Percentiles rank a stretch among this genome's conserved stretches.
phyloP scores from a whole-genome alignment of 1,284 basidiomycete genomes.

The Singerocomus inundabilis region DNA sequence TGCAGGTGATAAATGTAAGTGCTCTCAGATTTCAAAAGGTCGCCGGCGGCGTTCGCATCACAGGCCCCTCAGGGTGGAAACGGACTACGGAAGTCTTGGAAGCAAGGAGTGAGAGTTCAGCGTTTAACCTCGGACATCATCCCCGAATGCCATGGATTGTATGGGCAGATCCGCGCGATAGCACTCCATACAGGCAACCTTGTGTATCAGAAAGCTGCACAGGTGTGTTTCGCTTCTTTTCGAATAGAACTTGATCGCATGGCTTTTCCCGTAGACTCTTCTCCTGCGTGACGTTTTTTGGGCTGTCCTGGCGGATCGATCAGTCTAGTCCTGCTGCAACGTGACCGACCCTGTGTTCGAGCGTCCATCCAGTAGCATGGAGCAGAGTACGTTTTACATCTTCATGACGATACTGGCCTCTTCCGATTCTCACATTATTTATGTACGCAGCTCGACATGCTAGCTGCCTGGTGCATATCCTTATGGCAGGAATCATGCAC shows the following conservation, averaged over 20 bases:
- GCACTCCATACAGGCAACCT: constrained; percentile 32
- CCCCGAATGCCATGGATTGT: constrained; percentile 26
- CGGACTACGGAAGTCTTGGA: constrained; percentile 7
- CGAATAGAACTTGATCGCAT: constrained; percentile 17
- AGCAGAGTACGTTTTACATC: constrained; percentile 35
- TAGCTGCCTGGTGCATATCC: constrained; percentile 42
- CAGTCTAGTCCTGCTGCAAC: constrained; percentile 37
- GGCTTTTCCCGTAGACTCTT: constrained; percentile 36
- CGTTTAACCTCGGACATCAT: constrained; percentile 17
- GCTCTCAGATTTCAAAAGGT: too few species aligned
- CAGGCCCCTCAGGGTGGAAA: constrained; percentile 12
- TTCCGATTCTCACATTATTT: constrained; percentile 12
- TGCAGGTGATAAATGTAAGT: too few species aligned
- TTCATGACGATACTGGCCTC: constrained; percentile 10
- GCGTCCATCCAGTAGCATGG: constrained; percentile 33
- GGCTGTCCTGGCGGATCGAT: constrained; percentile 35
- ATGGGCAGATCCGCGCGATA: constrained; percentile 28
- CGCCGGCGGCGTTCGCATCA: constrained; percentile 18
- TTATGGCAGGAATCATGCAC: constrained; percentile 34
- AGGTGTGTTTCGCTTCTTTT: constrained; percentile 30
- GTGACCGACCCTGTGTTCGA: constrained; percentile 33
- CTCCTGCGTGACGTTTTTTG: constrained; percentile 45
- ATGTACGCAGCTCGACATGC: constrained; percentile 38
- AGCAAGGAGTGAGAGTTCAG: constrained; percentile 11
- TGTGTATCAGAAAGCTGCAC: constrained; percentile 34